Conservation (phyloP, 1,139 yeast species). For the Waltiozyma sp. region DNA sequence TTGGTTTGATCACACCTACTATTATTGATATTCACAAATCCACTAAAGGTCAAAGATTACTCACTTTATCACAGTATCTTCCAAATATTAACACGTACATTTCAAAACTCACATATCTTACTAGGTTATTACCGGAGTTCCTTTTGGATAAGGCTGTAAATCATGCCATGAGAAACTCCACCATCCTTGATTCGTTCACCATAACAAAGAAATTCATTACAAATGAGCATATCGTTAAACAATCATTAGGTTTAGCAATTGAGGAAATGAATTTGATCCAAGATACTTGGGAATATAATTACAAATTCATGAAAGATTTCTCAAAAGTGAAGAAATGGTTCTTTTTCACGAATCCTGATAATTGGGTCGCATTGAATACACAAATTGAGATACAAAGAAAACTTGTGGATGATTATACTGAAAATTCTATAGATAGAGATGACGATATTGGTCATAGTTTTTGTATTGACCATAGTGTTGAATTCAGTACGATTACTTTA, state of each 20-base stretch:
- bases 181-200: constrained; percentile 16
- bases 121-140: constrained; percentile 5
- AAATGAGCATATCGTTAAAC: constrained; percentile 33
- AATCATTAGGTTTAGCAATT: constrained; percentile 42
- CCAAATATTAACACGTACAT: constrained; percentile 20
- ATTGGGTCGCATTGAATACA: neutral
- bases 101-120: constrained; percentile 6
- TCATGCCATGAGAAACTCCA: constrained; percentile 24
- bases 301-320: neutral
- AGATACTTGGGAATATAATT: constrained; percentile 25
- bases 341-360: neutral
- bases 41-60: constrained; percentile 34
- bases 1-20: constrained; percentile 60
- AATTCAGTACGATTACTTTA: neutral
- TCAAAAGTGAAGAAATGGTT: neutral
- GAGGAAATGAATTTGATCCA: constrained; percentile 45
- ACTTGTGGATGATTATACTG: neutral
- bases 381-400: neutral
- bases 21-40: constrained; percentile 44
- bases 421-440: neutral
- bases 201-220: constrained; percentile 34
- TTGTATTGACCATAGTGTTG: neutral
- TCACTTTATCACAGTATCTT: constrained; percentile 22
- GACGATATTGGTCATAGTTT: neutral
- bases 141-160: constrained; percentile 2